Conservation (phyloP, 306 rosid genomes). For the Astragalus glycyphyllos region DNA sequence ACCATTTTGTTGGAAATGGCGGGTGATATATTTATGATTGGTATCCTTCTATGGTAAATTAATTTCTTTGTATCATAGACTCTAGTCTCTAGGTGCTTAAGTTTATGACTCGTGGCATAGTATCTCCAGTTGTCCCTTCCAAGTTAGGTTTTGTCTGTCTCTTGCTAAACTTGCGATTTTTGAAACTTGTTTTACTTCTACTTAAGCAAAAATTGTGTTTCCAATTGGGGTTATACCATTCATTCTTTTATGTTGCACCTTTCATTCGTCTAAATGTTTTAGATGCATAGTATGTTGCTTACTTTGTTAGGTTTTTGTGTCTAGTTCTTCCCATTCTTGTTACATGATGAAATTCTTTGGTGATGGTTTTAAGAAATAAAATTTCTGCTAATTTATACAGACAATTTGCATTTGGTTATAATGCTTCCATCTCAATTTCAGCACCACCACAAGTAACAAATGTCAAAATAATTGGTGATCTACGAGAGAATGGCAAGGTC, state of each 20-base stretch:
- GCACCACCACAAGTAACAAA: slow-evolving; percentile 90
- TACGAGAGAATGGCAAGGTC: slow-evolving; percentile 86
- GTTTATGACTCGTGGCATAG: too few species aligned
- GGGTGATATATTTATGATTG: not conserved
- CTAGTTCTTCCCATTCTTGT: slow-evolving; percentile 31
- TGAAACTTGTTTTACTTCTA: not conserved
- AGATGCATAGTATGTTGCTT: slow-evolving; percentile 23
- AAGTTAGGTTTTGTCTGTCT: too few species aligned
- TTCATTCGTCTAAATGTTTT: slow-evolving; percentile 21
- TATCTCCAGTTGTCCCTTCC: too few species aligned
- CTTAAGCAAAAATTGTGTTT: not conserved
- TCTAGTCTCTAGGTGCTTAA: too few species aligned
- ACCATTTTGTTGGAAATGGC: not conserved
- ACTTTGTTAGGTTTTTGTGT: not conserved
- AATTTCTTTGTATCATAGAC: too few species aligned
- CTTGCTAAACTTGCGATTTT: too few species aligned
- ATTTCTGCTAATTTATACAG: slow-evolving; percentile 17
- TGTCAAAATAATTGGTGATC: slow-evolving; percentile 79
- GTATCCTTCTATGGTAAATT: not conserved
- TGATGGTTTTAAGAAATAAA: slow-evolving; percentile 1
- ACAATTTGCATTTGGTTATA: slow-evolving; percentile 24
- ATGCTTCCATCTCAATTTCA: slow-evolving; percentile 52
- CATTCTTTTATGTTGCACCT: not conserved
- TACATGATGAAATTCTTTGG: slow-evolving; percentile 4
- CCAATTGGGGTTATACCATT: not conserved